These are phyloP conservation scores for Lentinus tigrinus DNA, from an alignment of 768 basidiomycete genomes.

Conservation along the genomic window DNA sequence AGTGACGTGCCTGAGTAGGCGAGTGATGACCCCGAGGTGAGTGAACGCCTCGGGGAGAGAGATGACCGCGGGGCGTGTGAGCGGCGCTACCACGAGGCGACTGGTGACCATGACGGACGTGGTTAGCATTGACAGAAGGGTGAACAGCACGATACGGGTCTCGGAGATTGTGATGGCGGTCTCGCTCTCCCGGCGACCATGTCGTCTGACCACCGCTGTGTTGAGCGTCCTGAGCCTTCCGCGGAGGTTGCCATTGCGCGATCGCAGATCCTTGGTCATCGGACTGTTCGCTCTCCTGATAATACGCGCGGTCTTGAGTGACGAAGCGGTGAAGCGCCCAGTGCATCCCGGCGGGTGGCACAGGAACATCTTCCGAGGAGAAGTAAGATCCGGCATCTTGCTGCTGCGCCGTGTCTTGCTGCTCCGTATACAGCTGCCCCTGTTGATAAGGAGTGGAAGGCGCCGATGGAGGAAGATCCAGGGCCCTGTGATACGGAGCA, in stretches of 20 bases:
- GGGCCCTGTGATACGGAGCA: constrained; percentile 46
- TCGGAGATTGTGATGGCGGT: constrained; percentile 5
- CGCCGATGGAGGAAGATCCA: constrained; percentile 20
- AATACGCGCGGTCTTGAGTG: neutral
- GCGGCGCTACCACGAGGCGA: neutral
- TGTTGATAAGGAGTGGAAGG: constrained; percentile 22
- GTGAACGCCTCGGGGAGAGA: constrained; percentile 16
- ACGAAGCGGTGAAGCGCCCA: constrained; percentile 11
- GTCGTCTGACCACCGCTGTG: neutral
- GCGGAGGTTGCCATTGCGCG: constrained; percentile 3
- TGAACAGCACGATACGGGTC: constrained; percentile 5
- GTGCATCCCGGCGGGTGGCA: constrained; percentile 7
- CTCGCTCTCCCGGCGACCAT: neutral
- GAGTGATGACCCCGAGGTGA: constrained; percentile 12
- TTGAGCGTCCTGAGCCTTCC: constrained; percentile 3
- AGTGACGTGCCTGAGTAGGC: constrained; percentile 9
- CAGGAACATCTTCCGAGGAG: neutral
- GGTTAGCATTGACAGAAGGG: neutral
- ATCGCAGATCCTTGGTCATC: constrained; percentile 4
- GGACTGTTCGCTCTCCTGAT: constrained; percentile 16
- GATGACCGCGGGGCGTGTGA: constrained; percentile 7
- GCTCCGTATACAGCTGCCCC: neutral
- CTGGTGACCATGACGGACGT: constrained; percentile 3
- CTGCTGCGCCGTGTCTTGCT: neutral
- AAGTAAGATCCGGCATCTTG: constrained; percentile 1